Evolutionary conservation across 805 yeast species (phyloP), one percentile per base, ranked within the genome.

Genomic region (Cyberlindnera petersonii): DNA sequence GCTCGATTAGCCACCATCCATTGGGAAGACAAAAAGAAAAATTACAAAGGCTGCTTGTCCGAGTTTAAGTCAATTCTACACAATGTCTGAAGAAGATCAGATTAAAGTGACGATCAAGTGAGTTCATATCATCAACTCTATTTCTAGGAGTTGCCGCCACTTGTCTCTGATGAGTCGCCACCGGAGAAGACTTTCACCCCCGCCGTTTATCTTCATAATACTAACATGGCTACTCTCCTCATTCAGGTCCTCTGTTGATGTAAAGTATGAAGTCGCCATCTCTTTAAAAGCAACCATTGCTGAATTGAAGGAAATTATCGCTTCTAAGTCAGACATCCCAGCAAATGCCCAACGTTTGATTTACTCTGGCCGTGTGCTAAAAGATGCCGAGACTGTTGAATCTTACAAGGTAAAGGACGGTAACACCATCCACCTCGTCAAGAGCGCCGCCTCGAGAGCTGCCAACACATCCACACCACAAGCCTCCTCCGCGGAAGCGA

Each of bases 361-460:
- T 56, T 91, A 85, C 66, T 85, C 96, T 3, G 98, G 98, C 28
- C 82, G 91, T 50, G 95, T 93, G 24, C 73, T 91, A 56, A 89
- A 89, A 61, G 96, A 91, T 56, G 69, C 68, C 26, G 93, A 89
- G 50, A 74, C 85, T 6, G 63, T 91, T 9, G 79, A 71, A 14
- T 66, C 77, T 4, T 91, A 91, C 67, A 86, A 86, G 60, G 77
- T 91, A 56, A 86, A 86, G 61, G 66, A 75, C 40, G 96, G 94
- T 20, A 94, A 86, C 60, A 82, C 96, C 0, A 69, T 91, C 46
- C 98, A 91, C 64, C 59, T 93, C 51, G 97, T 91, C 23, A 86
- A 84, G 68, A 81, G 95, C 41, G 87, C 89, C 4, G 75, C 69
- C 4, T 67, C 72, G 1, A 58, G 66, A 24, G 34, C 66, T 1